A percentile compares a stretch with the other conserved stretches of the same genome.
phyloP scores from a whole-genome alignment of 805 yeast species.

The Lachancea mirantina region DNA sequence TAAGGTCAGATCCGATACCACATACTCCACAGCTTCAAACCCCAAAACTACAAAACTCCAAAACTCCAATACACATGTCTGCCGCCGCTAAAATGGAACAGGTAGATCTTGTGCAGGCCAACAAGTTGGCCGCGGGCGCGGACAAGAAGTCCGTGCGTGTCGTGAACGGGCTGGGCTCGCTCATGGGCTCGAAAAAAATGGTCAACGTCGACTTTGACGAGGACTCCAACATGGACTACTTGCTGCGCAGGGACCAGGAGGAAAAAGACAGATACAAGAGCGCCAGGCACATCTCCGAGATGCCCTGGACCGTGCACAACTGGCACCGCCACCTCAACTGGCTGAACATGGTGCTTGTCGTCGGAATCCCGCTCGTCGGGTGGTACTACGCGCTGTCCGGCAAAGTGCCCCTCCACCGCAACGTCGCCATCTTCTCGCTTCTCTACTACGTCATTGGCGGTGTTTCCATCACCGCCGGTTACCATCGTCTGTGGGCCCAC shows the following conservation, averaged over 20 bases:
- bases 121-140: constrained; percentile 76
- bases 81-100: constrained; percentile 11
- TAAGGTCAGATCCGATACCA: too few relatives aligned
- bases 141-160: constrained; percentile 62
- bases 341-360: constrained; percentile 62
- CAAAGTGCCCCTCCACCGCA: constrained; percentile 40
- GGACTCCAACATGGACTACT: constrained; percentile 36
- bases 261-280: constrained; percentile 34
- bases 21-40: too few relatives aligned
- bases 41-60: too few relatives aligned
- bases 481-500: constrained; percentile 76
- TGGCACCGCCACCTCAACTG: constrained; percentile 75
- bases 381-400: constrained; percentile 35
- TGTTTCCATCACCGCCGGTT: constrained; percentile 75
- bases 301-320: constrained; percentile 66
- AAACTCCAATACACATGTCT: constrained; percentile 1
- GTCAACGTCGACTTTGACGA: constrained; percentile 51
- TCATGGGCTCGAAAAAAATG: constrained; percentile 78
- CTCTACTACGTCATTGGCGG: constrained; percentile 55
- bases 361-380: constrained; percentile 54
- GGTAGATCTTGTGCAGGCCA: constrained; percentile 62
- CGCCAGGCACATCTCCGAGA: constrained; percentile 56
- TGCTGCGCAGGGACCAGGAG: constrained; percentile 39
- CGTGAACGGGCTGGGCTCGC: constrained; percentile 71
- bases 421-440: constrained; percentile 43